Conservation (phyloP, 2,329 filamentous ascomycete genomes). For the Aureobasidium sp. region DNA sequence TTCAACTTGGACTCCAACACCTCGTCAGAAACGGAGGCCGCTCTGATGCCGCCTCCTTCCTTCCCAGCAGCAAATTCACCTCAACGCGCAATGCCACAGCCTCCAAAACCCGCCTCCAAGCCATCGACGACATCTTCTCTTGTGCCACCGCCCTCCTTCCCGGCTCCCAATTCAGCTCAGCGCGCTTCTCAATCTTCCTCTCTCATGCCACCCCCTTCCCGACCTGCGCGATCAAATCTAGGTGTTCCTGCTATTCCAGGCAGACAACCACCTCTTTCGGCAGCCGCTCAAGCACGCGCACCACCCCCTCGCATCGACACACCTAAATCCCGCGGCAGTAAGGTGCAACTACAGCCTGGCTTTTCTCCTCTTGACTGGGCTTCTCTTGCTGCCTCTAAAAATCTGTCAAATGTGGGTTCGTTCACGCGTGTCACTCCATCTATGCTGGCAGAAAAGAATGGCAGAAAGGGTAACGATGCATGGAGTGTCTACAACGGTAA, state of each 20-base stretch:
- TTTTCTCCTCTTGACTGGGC: slow-evolving; percentile 97
- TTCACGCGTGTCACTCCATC: slow-evolving; percentile 71
- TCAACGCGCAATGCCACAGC: slow-evolving; percentile 31
- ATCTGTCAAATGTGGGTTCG: slow-evolving; percentile 44
- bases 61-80: slow-evolving; percentile 42
- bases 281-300: slow-evolving; percentile 22
- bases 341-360: slow-evolving; percentile 78
- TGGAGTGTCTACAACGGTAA: slow-evolving; percentile 87
- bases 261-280: slow-evolving; percentile 34
- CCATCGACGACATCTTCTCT: slow-evolving; percentile 21
- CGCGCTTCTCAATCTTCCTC: slow-evolving; percentile 29
- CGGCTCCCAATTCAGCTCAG: slow-evolving; percentile 41
- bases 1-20: slow-evolving; percentile 17
- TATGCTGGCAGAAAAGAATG: slow-evolving; percentile 70
- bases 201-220: slow-evolving; percentile 27
- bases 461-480: slow-evolving; percentile 71
- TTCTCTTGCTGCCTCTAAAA: slow-evolving; percentile 60
- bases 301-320: slow-evolving; percentile 31
- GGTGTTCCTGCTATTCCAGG: slow-evolving; percentile 39
- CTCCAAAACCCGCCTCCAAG: slow-evolving; percentile 10
- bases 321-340: slow-evolving; percentile 42
- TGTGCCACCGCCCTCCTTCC: slow-evolving; percentile 37
- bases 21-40: background rate
- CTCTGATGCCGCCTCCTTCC: slow-evolving; percentile 29
- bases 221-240: slow-evolving; percentile 22